Evolutionary conservation across 208 protist species (phyloP).

Genomic region (Trypanosoma lewisi): DNA sequence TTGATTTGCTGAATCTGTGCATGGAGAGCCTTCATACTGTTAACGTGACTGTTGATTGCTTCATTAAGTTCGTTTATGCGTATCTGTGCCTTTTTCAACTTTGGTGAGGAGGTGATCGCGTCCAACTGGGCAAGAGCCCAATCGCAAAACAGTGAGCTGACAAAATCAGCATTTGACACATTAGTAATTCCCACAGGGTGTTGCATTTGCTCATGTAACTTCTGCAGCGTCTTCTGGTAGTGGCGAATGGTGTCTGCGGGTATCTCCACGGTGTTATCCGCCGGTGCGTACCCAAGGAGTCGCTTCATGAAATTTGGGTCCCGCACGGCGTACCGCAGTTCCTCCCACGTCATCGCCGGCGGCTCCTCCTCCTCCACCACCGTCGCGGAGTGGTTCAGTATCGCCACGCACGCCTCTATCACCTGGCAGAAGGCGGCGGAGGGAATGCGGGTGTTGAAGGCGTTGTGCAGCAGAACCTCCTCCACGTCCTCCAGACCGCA

Average conservation of each 20-base stretch:
- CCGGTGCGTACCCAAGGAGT: constrained; percentile 38
- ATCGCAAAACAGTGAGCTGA: constrained; percentile 30
- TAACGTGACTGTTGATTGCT: constrained; percentile 39
- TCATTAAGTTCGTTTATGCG: constrained; percentile 43
- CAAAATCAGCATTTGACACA: background rate
- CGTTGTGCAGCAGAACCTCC: constrained; percentile 25
- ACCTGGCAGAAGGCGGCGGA: constrained; percentile 10
- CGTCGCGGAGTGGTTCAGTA: constrained; percentile 45
- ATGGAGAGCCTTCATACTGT: constrained; percentile 31
- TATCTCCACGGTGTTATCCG: constrained; percentile 39
- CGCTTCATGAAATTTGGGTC: constrained; percentile 40
- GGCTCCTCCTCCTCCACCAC: constrained; percentile 9
- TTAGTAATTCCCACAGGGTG: constrained; percentile 3
- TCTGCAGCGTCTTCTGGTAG: constrained; percentile 21
- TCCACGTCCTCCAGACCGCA: constrained; percentile 23
- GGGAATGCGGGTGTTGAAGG: constrained; percentile 22
- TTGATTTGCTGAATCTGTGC: constrained; percentile 37
- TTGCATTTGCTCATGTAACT: constrained; percentile 27
- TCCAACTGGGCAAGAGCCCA: constrained; percentile 51
- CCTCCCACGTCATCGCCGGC: constrained; percentile 31
- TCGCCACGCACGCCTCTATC: constrained; percentile 36
- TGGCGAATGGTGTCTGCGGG: constrained; percentile 23
- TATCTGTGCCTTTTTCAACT: constrained; percentile 38
- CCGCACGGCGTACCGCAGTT: constrained; percentile 32
- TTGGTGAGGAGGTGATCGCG: constrained; percentile 32